Conservation (phyloP, 148 eudicot genomes). For the Euryodendron excelsum region DNA sequence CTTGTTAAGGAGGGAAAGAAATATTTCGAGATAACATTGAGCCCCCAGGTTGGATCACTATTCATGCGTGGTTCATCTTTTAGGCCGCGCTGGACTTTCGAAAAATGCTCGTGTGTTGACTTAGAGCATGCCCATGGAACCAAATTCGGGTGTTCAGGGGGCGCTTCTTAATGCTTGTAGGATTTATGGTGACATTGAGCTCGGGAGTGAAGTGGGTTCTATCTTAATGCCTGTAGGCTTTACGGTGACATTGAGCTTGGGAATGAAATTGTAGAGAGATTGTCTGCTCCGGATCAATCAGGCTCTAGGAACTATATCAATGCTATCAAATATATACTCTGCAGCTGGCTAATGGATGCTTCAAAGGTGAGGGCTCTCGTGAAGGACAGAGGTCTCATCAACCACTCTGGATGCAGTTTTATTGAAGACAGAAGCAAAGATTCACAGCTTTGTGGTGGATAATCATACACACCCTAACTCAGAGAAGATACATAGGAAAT, state of each 20-base stretch:
- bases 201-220: slow-evolving; percentile 44
- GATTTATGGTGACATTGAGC: slow-evolving; percentile 34
- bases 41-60: slow-evolving; percentile 43
- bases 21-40: slow-evolving; percentile 34
- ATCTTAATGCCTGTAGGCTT: no score
- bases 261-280: slow-evolving; percentile 40
- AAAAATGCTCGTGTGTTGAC: slow-evolving; percentile 33
- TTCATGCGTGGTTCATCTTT: slow-evolving; percentile 49
- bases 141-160: slow-evolving; percentile 48
- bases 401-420: slow-evolving; percentile 34
- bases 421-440: slow-evolving; percentile 35
- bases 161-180: slow-evolving; percentile 44
- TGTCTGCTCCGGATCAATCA: slow-evolving; percentile 28
- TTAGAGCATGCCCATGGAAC: slow-evolving; percentile 43
- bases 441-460: slow-evolving; percentile 36
- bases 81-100: slow-evolving; percentile 40
- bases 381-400: slow-evolving; percentile 27
- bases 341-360: slow-evolving; percentile 46
- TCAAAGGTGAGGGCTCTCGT: slow-evolving; percentile 38
- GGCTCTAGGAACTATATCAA: slow-evolving; percentile 37
- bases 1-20: slow-evolving; percentile 36
- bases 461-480: slow-evolving; percentile 41
- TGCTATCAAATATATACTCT: slow-evolving; percentile 44
- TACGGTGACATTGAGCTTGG: slow-evolving; percentile 42
- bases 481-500: slow-evolving; percentile 35